These are phyloP conservation scores for Lentinus tigrinus DNA, from an alignment of 768 basidiomycete genomes.

Conservation along the genomic window DNA sequence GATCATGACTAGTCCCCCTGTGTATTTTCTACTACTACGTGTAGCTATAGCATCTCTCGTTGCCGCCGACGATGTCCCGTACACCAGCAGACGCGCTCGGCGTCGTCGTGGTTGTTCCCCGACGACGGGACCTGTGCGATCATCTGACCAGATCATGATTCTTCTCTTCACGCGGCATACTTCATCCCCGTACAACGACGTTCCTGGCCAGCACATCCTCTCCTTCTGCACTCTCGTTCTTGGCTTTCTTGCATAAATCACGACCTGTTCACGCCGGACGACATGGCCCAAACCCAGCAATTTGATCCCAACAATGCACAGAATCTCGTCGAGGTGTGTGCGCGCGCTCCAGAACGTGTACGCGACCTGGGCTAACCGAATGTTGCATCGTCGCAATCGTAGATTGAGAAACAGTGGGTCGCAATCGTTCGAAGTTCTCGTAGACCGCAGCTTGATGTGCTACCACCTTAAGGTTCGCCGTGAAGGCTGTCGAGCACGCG, in stretches of 20 bases:
- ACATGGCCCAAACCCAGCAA: slow-evolving; percentile 44
- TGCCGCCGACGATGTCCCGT: slow-evolving; percentile 10
- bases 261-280: slow-evolving; percentile 10
- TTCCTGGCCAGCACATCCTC: slow-evolving; percentile 18
- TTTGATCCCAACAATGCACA: slow-evolving; percentile 93
- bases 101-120: neutral
- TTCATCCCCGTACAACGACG: neutral
- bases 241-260: neutral
- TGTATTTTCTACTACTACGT: neutral
- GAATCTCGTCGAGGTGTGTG: slow-evolving; percentile 80
- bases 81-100: neutral
- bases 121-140: slow-evolving; percentile 18
- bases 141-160: slow-evolving; percentile 17
- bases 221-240: neutral
- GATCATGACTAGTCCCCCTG: neutral
- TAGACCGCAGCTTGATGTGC: neutral
- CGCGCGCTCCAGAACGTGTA: neutral
- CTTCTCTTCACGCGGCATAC: slow-evolving; percentile 11
- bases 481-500: slow-evolving; percentile 95
- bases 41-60: slow-evolving; percentile 3
- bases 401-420: slow-evolving; percentile 96
- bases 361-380: neutral
- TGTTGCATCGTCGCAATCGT: slow-evolving; percentile 10
- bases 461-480: slow-evolving; percentile 63
- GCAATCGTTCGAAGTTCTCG: slow-evolving; percentile 10